Evolutionary conservation across 371 early-diverging fungal genomes (phyloP), one percentile per base, ranked within the genome.

Genomic region (Mucor saturninus): DNA sequence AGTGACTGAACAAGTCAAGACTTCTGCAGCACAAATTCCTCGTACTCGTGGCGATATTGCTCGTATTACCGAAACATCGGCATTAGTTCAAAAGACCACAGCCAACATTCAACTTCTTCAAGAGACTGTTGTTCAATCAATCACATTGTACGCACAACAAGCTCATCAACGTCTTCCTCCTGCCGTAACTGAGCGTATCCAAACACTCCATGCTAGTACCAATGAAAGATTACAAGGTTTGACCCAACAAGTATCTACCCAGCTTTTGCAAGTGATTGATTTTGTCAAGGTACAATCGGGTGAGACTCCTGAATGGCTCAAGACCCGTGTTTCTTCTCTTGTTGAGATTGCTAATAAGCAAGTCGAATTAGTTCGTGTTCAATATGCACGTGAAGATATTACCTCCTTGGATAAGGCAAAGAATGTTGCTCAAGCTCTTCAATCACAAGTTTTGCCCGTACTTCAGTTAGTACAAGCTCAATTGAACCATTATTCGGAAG

Each of bases 361-460:
- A 35, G 70, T 80, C 46, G 81, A 72, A 4, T 67, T 77, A n/a
- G 78, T 84, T 51, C 77, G 78, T 57, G 54, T 61, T 26, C 81
- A 88, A 65, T 72, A 78, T 42, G 58, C 54, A 43, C 80, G 84
- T 62, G 71, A 68, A 15, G 84, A 88, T 50, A 66, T 83, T 54
- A 56, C 77, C 28, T 64, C 80, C 30, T 51, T 77, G 29, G 82
- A 88, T 60, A 88, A 86, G 76, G 83, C 85, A 14, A 82, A 77
- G 64, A 76, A 83, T 57, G 80, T 86, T 45, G 74, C 81, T 46
- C 70, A 80, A 21, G 67, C 80, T 42, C 72, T 85, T 37, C 83
- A 84, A 49, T 69, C 79, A 28, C 83, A 88, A 64, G 80, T 85
- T 10, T 69, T 86, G 31, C 88, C 88, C n/a, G 59, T 88, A 7